Evolutionary conservation across 257 asterid genomes (phyloP).

Genomic region (Fraxinus anomala): DNA sequence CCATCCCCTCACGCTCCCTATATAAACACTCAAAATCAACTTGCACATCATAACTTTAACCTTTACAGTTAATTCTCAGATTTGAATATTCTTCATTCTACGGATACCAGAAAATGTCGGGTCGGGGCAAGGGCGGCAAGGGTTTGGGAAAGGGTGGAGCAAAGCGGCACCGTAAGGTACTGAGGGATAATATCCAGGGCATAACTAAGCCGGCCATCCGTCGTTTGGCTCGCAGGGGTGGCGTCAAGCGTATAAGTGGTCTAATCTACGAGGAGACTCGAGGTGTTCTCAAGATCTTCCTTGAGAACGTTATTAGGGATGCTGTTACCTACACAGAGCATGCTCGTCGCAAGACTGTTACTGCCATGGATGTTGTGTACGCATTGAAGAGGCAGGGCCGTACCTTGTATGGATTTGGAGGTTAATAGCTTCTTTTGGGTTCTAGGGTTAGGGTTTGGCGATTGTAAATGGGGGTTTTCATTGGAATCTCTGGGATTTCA

Average conservation of each 20-base stretch:
- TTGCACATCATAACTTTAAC: neutral
- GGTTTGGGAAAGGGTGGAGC: constrained; percentile 55
- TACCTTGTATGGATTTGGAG: constrained; percentile 44
- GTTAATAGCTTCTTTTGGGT: neutral
- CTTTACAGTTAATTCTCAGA: accelerated
- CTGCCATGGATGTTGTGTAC: constrained; percentile 50
- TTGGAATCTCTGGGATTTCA: neutral
- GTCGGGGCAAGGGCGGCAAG: constrained; percentile 51
- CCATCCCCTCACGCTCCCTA: neutral
- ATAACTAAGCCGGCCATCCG: constrained; percentile 50
- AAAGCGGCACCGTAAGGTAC: constrained; percentile 42
- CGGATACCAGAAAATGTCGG: constrained; percentile 33
- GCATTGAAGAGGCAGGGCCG: constrained; percentile 55
- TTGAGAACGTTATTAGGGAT: constrained; percentile 36
- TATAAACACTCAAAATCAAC: constrained; percentile 6
- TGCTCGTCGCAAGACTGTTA: constrained; percentile 42
- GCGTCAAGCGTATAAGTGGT: constrained; percentile 50
- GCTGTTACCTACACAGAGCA: constrained; percentile 42
- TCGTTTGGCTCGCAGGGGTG: constrained; percentile 44
- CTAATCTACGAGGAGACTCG: constrained; percentile 50
- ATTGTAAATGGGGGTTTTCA: neutral
- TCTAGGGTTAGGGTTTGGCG: neutral
- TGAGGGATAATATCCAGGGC: constrained; percentile 46
- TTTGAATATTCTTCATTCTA: neutral
- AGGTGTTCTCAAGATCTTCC: constrained; percentile 38